Base-by-base conservation (phyloP, 2,329 filamentous ascomycete species). In the Nannizzia gypsea region DNA sequence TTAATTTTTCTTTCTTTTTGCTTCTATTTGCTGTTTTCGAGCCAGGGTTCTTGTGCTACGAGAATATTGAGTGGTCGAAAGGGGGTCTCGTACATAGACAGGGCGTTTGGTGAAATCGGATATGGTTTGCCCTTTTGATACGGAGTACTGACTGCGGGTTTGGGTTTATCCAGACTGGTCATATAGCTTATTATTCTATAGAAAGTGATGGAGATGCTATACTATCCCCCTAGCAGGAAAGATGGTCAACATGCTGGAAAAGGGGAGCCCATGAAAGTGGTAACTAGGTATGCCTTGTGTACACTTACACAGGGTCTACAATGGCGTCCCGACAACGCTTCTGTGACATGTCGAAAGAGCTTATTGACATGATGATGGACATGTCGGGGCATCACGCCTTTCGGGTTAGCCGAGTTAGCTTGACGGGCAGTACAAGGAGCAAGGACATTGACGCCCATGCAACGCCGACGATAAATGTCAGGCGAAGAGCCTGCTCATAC, bases 381-480 rank as follows among this genome's bases (percentile, higher is more conserved):
- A 36, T 36, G 31, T 36, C 9, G 31, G 9, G 31, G 13, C 31
- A 36, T 36, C 31, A 36, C 9, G 57, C 6, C 40, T 59, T 60
- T 26, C 31, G 54, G 24, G 60, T 48, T 20, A 62, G 42, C 3
- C 59, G 58, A 15, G 73, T 72, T 20, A 75, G 62, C 44, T 66
- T 71, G 50, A 75, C 60, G 38, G 67, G 66, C 11, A 68, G 60
- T 40, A 71, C 66, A 52, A 74, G 54, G 6, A 71, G 3, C 5
- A 75, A 63, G 66, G 72, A 72, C 40, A 74, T 62, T 6, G 61
- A 61, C 34, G 63, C 72, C 66, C 68, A 74, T 17, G 74, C 28
- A 15, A 71, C 69, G 4, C 71, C 73, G 8, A 72, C 74, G 6
- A 72, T 38, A 60, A 75, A 75, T 0, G 73, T 75, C 26, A 69